Evolutionary conservation across 768 basidiomycete genomes (phyloP), one percentile per base, ranked within the genome.

Genomic region (Xanthoconium stramineum): DNA sequence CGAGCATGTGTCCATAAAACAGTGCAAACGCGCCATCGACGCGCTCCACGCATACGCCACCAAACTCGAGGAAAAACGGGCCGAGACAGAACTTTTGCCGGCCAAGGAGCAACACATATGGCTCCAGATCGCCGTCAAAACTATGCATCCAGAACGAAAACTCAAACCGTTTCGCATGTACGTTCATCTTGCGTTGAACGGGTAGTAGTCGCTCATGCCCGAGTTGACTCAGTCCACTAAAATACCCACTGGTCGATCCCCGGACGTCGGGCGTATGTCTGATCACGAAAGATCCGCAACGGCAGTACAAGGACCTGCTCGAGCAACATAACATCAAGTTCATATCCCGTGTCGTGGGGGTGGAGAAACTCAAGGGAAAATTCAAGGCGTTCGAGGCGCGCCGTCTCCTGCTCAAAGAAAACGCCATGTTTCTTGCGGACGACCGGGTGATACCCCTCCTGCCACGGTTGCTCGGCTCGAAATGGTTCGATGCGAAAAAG

Each of bases 401-500:
- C 44, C 77, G 97, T 44, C 75, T 88, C 68, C 73, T 98, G 36
- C 74, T 95, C 62, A 89, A 88, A 68, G 94, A 97, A 69, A 89
- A 96, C 61, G 95, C 85, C 9, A 68, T 98, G 61, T 99, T 98
- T 75, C 79, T 98, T 48, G 94, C 93, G 15, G 97, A 99, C 72
- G 93, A 97, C 58, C 79, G 94, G 30, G 79, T 99, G 42, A 76
- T 96, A 37, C 88, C 89, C n/a, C 73, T 93, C 52, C 80, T 98
- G 53, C 96, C 96, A 1, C 84, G 83, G 57, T 74, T 98, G 46
- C 78, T 98, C 3, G 97, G 97, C 7, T 85, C 83, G 50, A 89
- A 88, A 64, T 98, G 92, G 83, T 94, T 98, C 64, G 83, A 91
- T 32, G 92, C 94, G 1, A 98, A 98, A 76, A 98, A 98, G 94